Conservation (phyloP, 2,329 filamentous ascomycete species). For the Alternaria gaisen region DNA sequence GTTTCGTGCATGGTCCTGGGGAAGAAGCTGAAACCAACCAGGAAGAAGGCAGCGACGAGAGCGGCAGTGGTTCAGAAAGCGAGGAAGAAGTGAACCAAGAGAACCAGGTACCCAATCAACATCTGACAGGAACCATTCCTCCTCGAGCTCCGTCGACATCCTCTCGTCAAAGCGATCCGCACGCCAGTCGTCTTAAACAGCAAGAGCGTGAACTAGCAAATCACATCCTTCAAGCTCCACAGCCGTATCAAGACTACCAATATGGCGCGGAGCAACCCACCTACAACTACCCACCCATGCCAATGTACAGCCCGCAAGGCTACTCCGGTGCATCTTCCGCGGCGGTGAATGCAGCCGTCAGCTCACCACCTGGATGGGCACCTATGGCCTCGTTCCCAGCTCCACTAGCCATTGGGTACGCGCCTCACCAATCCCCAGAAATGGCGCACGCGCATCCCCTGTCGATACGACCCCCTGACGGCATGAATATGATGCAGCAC, state of each 20-base stretch:
- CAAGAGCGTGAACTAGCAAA: conserved; percentile 47
- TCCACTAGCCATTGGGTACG: conserved; percentile 37
- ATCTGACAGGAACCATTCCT: conserved; percentile 28
- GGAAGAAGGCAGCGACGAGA: conserved; percentile 19
- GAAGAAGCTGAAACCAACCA: conserved; percentile 22
- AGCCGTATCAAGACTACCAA: conserved; percentile 45
- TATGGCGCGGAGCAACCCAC: conserved; percentile 39
- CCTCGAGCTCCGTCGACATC: conserved; percentile 33
- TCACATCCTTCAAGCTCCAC: conserved; percentile 49
- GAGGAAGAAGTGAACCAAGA: conserved; percentile 29
- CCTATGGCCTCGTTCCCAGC: conserved; percentile 34
- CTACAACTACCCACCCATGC: conserved; percentile 33
- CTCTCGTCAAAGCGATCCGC: conserved; percentile 37
- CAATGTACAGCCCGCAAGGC: conserved; percentile 39
- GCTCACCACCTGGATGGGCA: conserved; percentile 33
- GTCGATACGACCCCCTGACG: conserved; percentile 28
- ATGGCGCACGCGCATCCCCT: conserved; percentile 34
- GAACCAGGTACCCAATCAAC: conserved; percentile 20
- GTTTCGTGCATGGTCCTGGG: conserved; percentile 41
- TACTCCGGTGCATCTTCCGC: conserved; percentile 39
- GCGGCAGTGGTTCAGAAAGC: conserved; percentile 23
- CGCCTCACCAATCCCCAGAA: conserved; percentile 34
- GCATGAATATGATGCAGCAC: conserved; percentile 7
- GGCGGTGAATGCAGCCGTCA: conserved; percentile 28
- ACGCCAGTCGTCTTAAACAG: conserved; percentile 37